Evolutionary conservation across 1,284 basidiomycete genomes (phyloP).

Genomic region (Heterobasidion annosum): DNA sequence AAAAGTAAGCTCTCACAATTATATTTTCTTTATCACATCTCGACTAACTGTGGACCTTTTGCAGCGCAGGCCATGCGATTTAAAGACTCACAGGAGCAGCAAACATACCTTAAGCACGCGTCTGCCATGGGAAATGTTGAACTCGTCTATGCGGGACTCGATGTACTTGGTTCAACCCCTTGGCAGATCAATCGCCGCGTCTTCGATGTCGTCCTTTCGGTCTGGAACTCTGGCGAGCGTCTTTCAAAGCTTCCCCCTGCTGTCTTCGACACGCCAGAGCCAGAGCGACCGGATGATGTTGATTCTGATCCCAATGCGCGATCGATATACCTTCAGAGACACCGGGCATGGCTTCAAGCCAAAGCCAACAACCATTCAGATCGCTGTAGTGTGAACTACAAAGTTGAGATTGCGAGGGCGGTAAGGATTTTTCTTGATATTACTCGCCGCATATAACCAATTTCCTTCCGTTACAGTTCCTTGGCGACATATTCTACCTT

Average conservation of each 20-base stretch:
- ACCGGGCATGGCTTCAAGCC: constrained; percentile 52
- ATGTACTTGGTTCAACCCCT: constrained; percentile 85
- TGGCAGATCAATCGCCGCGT: constrained; percentile 84
- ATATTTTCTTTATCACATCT: not conserved
- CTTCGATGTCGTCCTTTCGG: constrained; percentile 63
- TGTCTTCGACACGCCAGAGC: constrained; percentile 50
- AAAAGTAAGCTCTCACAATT: constrained; percentile 38
- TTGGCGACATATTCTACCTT: constrained; percentile 84
- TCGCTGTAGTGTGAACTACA: constrained; percentile 93
- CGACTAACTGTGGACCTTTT: constrained; percentile 1
- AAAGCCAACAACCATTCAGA: constrained; percentile 84
- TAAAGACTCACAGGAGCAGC: constrained; percentile 88
- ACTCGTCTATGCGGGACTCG: constrained; percentile 81
- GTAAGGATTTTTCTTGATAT: constrained; percentile 31
- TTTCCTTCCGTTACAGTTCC: constrained; percentile 40
- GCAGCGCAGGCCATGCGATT: constrained; percentile 81
- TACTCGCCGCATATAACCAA: not conserved
- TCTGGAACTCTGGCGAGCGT: constrained; percentile 80
- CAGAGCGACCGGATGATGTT: constrained; percentile 51
- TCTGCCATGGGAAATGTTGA: constrained; percentile 74
- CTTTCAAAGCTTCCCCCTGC: constrained; percentile 75
- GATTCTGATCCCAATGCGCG: constrained; percentile 64
- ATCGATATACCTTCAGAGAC: constrained; percentile 48
- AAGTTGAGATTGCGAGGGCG: constrained; percentile 92
- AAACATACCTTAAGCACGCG: constrained; percentile 72